Evolutionary conservation across 495 filamentous ascomycete species (phyloP).

Genomic region (Trichoderma gamsii): DNA sequence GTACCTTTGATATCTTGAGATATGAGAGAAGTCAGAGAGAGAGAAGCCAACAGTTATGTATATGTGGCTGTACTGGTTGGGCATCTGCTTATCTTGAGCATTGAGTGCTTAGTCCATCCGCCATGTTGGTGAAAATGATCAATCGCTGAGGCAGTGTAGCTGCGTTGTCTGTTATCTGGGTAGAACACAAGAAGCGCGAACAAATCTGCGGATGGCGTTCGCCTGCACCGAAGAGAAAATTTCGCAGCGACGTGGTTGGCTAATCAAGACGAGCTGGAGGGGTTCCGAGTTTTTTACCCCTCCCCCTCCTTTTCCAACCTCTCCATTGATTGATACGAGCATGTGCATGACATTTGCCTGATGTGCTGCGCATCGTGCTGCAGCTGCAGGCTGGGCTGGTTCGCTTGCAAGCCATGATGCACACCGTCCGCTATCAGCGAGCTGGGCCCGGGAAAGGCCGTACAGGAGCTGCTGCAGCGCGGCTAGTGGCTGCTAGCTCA

Average conservation of each 20-base stretch:
- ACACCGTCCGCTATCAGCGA: background rate
- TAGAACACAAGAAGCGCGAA: background rate
- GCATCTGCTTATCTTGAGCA: no score
- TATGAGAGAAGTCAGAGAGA: no score
- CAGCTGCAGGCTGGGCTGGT: slow-evolving; percentile 3
- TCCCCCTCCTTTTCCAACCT: background rate
- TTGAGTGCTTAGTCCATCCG: no score
- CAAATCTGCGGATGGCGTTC: background rate
- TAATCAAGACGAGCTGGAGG: background rate
- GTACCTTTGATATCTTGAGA: no score
- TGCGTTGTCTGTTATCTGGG: background rate
- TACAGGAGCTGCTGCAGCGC: background rate
- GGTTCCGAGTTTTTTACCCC: background rate
- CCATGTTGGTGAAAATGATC: no score
- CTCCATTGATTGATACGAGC: background rate
- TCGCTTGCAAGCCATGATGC: slow-evolving; percentile 2
- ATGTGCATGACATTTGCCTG: slow-evolving; percentile 12
- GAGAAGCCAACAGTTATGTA: no score
- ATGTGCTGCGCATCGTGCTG: slow-evolving; percentile 6
- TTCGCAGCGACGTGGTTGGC: slow-evolving; percentile 1
- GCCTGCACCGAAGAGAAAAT: background rate
- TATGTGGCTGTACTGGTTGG: no score
- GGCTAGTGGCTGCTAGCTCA: no score
- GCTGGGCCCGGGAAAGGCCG: slow-evolving; percentile 7
- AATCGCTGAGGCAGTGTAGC: no score